These are phyloP conservation scores for Dittrichia graveolens DNA, from an alignment of 129 eudicot genomes.

Conservation along the genomic window DNA sequence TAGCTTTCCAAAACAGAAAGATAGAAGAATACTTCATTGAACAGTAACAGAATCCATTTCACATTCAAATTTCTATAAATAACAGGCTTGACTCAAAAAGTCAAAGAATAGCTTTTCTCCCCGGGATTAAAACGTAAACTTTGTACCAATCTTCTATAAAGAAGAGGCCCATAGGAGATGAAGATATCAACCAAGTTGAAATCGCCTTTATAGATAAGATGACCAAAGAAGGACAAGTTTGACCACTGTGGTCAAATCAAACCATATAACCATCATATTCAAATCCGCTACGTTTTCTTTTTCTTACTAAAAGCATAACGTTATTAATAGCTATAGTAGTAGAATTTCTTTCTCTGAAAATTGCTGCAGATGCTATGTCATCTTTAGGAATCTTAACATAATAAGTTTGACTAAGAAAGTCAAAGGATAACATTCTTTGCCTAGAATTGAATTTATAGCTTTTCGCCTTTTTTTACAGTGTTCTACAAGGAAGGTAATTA, in stretches of 20 bases:
- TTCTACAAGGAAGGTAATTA: not conserved
- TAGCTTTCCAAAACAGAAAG: not conserved
- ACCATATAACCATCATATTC: conserved; percentile 5
- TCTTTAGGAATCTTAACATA: conserved; percentile 1
- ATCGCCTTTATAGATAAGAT: conserved; percentile 5
- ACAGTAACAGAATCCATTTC: not conserved
- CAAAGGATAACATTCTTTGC: not conserved
- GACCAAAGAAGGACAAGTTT: conserved; percentile 7
- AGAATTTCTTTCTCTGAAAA: not conserved
- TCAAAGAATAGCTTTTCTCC: conserved; percentile 9
- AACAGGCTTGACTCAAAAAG: conserved; percentile 4
- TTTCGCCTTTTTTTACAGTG: too few species aligned
- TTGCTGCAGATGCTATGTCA: not conserved
- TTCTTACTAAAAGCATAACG: not conserved
- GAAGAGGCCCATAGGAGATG: conserved; percentile 1
- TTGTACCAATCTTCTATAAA: conserved; percentile 13
- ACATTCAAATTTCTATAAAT: not conserved
- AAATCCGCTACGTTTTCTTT: not conserved
- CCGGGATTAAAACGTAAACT: not conserved
- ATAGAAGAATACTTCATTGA: not conserved
- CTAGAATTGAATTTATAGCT: not conserved
- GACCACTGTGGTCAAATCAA: conserved; percentile 18
- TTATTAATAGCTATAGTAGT: not conserved
- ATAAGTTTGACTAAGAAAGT: not conserved
- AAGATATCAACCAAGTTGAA: not conserved